phyloP scores from a whole-genome alignment of 495 filamentous ascomycete species.

The Wilcoxina mikolae region DNA sequence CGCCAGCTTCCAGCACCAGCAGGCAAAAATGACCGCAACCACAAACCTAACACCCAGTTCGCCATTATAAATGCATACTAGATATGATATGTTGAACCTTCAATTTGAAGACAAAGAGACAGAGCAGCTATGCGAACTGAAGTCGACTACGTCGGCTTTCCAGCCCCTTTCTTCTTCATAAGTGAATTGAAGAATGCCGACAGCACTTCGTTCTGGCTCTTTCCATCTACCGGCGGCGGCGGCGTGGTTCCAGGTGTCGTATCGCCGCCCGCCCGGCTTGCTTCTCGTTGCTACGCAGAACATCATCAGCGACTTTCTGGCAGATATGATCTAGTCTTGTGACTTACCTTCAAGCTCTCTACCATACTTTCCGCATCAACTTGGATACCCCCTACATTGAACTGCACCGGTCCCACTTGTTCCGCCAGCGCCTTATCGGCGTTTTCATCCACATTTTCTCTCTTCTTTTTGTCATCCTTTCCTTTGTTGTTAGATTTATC shows the following conservation, averaged over 20 bases:
- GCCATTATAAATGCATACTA: not conserved
- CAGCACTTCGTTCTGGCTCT: constrained; percentile 51
- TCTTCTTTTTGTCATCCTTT: constrained; percentile 47
- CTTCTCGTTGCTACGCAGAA: constrained; percentile 40
- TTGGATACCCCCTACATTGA: constrained; percentile 94
- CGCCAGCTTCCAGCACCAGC: too few relatives aligned
- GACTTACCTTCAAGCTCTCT: constrained; percentile 61
- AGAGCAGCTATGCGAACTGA: not conserved
- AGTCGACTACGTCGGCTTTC: constrained; percentile 6
- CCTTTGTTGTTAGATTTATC: constrained; percentile 21
- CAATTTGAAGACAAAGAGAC: not conserved
- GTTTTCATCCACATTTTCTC: constrained; percentile 24
- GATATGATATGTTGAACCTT: not conserved
- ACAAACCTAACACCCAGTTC: not conserved
- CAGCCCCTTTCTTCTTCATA: constrained; percentile 39
- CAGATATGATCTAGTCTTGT: constrained; percentile 19
- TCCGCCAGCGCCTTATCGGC: constrained; percentile 53
- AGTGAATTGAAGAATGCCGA: constrained; percentile 53
- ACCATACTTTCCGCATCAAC: constrained; percentile 94
- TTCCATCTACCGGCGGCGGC: constrained; percentile 37
- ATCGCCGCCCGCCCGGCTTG: constrained; percentile 35
- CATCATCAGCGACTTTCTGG: constrained; percentile 14
- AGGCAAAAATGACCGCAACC: too few relatives aligned
- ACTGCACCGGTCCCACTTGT: constrained; percentile 88
- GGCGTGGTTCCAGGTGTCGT: not conserved